Evolutionary conservation across 192 early-diverging fungal genomes (phyloP).

Genomic region (Linnemannia elongata): DNA sequence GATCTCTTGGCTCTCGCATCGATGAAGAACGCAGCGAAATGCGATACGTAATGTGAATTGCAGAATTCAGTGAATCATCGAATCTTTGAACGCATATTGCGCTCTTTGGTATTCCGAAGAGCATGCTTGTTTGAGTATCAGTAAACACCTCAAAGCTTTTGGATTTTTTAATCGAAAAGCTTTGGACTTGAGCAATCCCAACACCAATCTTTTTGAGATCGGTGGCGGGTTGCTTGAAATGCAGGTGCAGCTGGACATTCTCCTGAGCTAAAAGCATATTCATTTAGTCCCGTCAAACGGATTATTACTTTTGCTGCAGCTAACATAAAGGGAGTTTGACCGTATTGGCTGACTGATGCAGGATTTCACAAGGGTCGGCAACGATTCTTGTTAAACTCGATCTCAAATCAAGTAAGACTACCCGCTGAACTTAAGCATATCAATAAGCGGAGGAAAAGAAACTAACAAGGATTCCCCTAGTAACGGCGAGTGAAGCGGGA

Average conservation of each 20-base stretch:
- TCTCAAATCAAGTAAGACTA: slow-evolving; percentile 75
- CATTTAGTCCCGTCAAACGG: slow-evolving; percentile 43
- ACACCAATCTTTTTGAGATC: background rate
- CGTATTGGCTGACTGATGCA: slow-evolving; percentile 20
- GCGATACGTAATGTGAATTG: slow-evolving; percentile 81
- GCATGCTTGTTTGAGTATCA: slow-evolving; percentile 75
- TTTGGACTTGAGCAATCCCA: slow-evolving; percentile 56
- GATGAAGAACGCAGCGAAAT: slow-evolving; percentile 85
- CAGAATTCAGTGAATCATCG: slow-evolving; percentile 76
- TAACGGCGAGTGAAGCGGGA: slow-evolving; percentile 85
- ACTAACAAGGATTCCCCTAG: slow-evolving; percentile 85
- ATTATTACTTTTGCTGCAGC: slow-evolving; percentile 46
- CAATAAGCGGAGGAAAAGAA: slow-evolving; percentile 88
- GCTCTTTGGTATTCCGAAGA: slow-evolving; percentile 59
- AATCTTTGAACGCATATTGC: slow-evolving; percentile 81
- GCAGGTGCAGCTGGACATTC: slow-evolving; percentile 32
- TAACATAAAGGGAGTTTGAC: slow-evolving; percentile 33
- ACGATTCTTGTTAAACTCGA: slow-evolving; percentile 43
- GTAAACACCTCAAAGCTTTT: slow-evolving; percentile 50
- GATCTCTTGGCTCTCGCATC: slow-evolving; percentile 79
- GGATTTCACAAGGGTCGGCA: slow-evolving; percentile 14
- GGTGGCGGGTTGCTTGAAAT: slow-evolving; percentile 35
- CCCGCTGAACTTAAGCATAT: slow-evolving; percentile 87
- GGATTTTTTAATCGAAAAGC: background rate
- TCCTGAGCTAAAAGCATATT: slow-evolving; percentile 45